A percentile compares a stretch with the other conserved stretches of the same genome.
These are phyloP conservation scores for Akebia trifoliata DNA, from an alignment of 164 flowering plant genomes.

Conservation along the genomic window DNA sequence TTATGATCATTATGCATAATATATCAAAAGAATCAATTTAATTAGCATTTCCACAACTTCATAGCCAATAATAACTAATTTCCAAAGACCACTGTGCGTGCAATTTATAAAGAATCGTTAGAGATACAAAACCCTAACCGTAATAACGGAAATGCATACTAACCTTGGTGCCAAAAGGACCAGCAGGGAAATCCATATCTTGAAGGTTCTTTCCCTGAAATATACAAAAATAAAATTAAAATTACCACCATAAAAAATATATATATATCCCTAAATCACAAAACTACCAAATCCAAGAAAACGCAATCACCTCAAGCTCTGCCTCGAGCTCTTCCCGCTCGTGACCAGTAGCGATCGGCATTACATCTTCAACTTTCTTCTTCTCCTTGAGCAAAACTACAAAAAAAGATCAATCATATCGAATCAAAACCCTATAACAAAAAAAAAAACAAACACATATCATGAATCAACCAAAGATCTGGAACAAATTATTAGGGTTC, in stretches of 20 bases:
- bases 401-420: background rate
- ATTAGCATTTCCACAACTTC: no score
- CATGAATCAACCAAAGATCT: background rate
- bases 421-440: background rate
- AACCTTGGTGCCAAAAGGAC: conserved; percentile 95
- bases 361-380: conserved; percentile 63
- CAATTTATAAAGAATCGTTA: no score
- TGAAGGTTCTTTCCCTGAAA: conserved; percentile 56
- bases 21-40: no score
- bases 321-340: conserved; percentile 79
- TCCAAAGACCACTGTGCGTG: no score
- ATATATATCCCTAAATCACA: background rate
- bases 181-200: conserved; percentile 55
- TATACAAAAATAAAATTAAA: conserved; percentile 2
- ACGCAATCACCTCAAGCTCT: conserved; percentile 47
- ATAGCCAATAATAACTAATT: no score
- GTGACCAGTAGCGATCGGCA: conserved; percentile 86
- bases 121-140: no score
- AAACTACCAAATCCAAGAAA: background rate
- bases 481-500: background rate
- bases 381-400: conserved; percentile 10
- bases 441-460: background rate
- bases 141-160: conserved; percentile 13
- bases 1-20: no score
- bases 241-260: background rate